Conservation (phyloP, 306 rosid species). For the Lathyrus tuberosus region DNA sequence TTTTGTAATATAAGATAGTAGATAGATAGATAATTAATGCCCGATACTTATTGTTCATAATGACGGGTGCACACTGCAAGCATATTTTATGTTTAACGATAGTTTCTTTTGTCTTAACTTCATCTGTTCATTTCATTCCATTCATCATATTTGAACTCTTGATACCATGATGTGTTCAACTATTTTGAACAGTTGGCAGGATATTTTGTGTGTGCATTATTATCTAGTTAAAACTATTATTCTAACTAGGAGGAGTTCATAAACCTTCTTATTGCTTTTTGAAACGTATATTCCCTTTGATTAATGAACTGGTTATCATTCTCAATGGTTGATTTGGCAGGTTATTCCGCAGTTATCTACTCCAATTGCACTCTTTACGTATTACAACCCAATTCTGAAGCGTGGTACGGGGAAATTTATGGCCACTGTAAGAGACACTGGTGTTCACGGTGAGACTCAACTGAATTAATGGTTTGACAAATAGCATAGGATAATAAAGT, state of each 20-base stretch:
- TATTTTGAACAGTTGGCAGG: slow-evolving; percentile 24
- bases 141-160: slow-evolving; percentile 1
- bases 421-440: slow-evolving; percentile 68
- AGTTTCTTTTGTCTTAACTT: background rate
- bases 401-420: slow-evolving; percentile 77
- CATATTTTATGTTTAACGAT: background rate
- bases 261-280: slow-evolving; percentile 21
- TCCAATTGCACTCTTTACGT: slow-evolving; percentile 84
- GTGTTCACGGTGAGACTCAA: slow-evolving; percentile 69
- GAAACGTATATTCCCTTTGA: slow-evolving; percentile 9
- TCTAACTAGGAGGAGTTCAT: slow-evolving; percentile 24
- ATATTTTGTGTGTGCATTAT: slow-evolving; percentile 24
- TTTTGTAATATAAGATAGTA: background rate
- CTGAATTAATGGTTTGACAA: slow-evolving; percentile 31
- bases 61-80: background rate
- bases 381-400: slow-evolving; percentile 92
- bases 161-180: slow-evolving; percentile 5
- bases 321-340: slow-evolving; percentile 50
- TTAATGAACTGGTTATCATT: slow-evolving; percentile 17
- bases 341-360: slow-evolving; percentile 84
- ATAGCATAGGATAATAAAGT: slow-evolving; percentile 9
- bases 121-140: background rate
- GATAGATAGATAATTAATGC: background rate
- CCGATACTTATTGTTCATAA: slow-evolving; percentile 1
- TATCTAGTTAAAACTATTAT: slow-evolving; percentile 17